phyloP scores from a whole-genome alignment of 768 basidiomycete genomes.

The Rhodosporidiobolus sp. region DNA sequence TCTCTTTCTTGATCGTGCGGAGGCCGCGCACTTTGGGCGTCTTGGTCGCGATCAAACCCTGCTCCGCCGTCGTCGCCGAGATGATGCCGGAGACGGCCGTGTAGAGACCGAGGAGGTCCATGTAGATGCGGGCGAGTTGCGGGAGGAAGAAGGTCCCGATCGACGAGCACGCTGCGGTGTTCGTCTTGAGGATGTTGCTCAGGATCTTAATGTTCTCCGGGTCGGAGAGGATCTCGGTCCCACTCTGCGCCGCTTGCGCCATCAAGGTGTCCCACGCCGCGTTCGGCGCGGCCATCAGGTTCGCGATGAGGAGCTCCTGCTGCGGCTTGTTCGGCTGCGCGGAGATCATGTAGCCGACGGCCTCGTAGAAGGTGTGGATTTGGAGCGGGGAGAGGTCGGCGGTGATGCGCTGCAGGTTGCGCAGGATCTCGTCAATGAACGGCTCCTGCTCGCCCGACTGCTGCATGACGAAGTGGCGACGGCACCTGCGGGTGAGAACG shows the following conservation, averaged over 20 bases:
- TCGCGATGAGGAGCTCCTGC: slow-evolving; percentile 90
- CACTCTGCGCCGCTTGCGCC: slow-evolving; percentile 83
- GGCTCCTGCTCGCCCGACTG: slow-evolving; percentile 96
- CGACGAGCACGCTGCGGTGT: slow-evolving; percentile 93
- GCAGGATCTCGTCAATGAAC: slow-evolving; percentile 94
- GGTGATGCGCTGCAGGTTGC: slow-evolving; percentile 86
- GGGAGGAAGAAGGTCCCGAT: slow-evolving; percentile 96
- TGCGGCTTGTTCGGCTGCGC: slow-evolving; percentile 96
- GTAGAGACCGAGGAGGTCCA: slow-evolving; percentile 97
- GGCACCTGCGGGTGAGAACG: slow-evolving; percentile 50
- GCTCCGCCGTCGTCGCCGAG: slow-evolving; percentile 82
- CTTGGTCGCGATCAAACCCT: slow-evolving; percentile 86
- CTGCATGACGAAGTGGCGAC: slow-evolving; percentile 97
- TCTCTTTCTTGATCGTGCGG: slow-evolving; percentile 97
- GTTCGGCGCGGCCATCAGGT: slow-evolving; percentile 95
- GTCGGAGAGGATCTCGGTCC: slow-evolving; percentile 81
- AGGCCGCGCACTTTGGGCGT: slow-evolving; percentile 92
- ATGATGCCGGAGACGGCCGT: slow-evolving; percentile 96
- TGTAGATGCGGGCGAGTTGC: slow-evolving; percentile 91
- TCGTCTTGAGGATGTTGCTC: slow-evolving; percentile 95
- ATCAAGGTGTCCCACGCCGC: slow-evolving; percentile 99
- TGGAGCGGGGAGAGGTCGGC: slow-evolving; percentile 91
- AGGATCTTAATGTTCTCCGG: slow-evolving; percentile 94
- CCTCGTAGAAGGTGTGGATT: slow-evolving; percentile 98
- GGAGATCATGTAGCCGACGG: slow-evolving; percentile 98